Evolutionary conservation across 352 stramenopile species (phyloP).

Genomic region (Globisporangium alternatum): DNA sequence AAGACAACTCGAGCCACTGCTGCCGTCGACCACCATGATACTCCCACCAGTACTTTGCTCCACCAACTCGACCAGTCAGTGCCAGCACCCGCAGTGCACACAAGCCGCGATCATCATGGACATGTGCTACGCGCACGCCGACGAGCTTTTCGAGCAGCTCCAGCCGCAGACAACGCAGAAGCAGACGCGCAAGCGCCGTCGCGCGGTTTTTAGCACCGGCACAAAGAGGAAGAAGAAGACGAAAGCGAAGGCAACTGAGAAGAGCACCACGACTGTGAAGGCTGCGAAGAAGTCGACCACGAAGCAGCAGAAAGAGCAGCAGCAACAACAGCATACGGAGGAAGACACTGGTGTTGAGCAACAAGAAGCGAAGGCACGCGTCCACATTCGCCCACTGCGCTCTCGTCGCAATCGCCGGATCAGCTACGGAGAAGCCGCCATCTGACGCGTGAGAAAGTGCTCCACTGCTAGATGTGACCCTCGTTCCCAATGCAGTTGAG

Average conservation of each 20-base stretch:
- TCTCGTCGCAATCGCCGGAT: slow-evolving; percentile 12
- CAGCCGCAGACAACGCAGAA: slow-evolving; percentile 15
- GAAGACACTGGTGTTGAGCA: neutral
- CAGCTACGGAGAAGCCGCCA: slow-evolving; percentile 3
- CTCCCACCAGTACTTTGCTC: neutral
- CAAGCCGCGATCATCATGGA: neutral
- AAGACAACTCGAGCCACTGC: neutral
- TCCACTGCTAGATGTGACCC: neutral
- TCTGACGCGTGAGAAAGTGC: slow-evolving; percentile 1
- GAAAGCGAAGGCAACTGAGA: neutral
- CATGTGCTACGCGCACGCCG: slow-evolving; percentile 8
- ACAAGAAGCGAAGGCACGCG: neutral
- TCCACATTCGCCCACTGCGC: neutral
- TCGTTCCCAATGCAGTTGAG: neutral
- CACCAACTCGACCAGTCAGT: neutral
- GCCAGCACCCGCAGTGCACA: neutral
- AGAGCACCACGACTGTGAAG: neutral
- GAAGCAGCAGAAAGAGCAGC: neutral
- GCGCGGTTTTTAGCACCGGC: slow-evolving; percentile 1
- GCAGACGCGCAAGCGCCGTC: neutral
- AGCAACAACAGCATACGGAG: neutral
- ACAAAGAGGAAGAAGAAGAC: slow-evolving; percentile 2
- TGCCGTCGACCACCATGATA: neutral
- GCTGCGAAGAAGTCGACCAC: neutral
- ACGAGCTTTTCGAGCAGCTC: neutral